These are phyloP conservation scores for Amanita pseudoporphyria DNA, from an alignment of 768 basidiomycete species.

Conservation along the genomic window DNA sequence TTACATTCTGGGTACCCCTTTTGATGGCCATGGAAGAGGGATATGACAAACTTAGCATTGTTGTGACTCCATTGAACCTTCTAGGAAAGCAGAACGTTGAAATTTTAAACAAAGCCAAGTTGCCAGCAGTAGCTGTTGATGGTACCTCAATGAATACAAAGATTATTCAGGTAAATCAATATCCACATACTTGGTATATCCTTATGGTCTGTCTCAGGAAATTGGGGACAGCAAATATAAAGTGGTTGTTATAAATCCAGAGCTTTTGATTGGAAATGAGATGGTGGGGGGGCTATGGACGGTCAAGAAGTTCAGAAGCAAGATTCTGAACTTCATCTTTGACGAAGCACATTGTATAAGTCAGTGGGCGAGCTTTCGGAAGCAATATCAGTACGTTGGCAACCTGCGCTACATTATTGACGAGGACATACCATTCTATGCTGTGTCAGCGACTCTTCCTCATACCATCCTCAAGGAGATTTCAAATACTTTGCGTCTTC, in stretches of 20 bases:
- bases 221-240: background rate
- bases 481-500: constrained; percentile 14
- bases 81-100: constrained; percentile 12
- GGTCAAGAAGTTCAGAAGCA: background rate
- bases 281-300: no score
- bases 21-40: constrained; percentile 10
- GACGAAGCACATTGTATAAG: constrained; percentile 33
- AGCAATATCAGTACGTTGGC: constrained; percentile 21
- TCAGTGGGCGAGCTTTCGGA: constrained; percentile 27
- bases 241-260: background rate
- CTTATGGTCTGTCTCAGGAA: background rate
- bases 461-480: constrained; percentile 15
- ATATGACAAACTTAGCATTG: constrained; percentile 3
- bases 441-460: constrained; percentile 26
- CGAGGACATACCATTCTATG: constrained; percentile 17
- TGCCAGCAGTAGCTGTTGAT: constrained; percentile 4
- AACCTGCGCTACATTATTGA: constrained; percentile 20
- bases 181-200: background rate
- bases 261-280: background rate
- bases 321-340: constrained; percentile 19
- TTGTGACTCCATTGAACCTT: constrained; percentile 14
- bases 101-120: constrained; percentile 1
- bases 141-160: constrained; percentile 4
- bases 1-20: constrained; percentile 8
- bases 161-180: constrained; percentile 7